Conservation (phyloP, 352 stramenopile genomes). For the Pseudoperonospora humuli region DNA sequence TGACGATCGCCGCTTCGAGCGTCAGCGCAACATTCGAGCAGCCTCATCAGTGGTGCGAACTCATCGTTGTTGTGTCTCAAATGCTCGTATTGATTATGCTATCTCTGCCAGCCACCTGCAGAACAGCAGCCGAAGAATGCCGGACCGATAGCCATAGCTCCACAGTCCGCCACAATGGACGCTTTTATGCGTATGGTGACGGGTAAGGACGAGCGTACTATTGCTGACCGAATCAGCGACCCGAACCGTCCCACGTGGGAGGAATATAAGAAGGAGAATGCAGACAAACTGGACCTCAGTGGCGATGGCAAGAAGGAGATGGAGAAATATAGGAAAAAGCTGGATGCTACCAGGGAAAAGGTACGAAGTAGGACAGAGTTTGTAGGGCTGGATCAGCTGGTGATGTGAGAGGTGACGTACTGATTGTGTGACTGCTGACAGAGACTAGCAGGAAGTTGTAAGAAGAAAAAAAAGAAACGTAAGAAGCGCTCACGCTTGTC, state of each 20-base stretch:
- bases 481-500: constrained; percentile 51
- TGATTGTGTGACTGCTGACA: constrained; percentile 15
- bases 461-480: constrained; percentile 82
- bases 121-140: constrained; percentile 18
- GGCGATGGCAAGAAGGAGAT: constrained; percentile 89
- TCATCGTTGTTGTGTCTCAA: neutral
- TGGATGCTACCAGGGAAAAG: constrained; percentile 88
- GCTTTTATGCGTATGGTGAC: constrained; percentile 91
- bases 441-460: constrained; percentile 65
- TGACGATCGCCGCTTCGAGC: constrained; percentile 79
- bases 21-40: constrained; percentile 47
- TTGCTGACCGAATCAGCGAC: constrained; percentile 90
- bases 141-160: neutral
- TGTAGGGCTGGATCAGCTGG: neutral
- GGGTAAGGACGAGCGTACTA: constrained; percentile 89
- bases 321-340: constrained; percentile 88
- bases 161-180: constrained; percentile 85
- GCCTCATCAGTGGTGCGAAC: constrained; percentile 24
- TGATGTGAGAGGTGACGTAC: neutral
- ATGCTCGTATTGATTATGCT: neutral
- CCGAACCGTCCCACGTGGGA: constrained; percentile 93
- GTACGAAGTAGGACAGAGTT: constrained; percentile 11
- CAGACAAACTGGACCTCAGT: constrained; percentile 88
- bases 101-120: constrained; percentile 10
- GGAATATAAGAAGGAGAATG: constrained; percentile 95